Conservation (phyloP, 441 rosid genomes). For the Bocquillonia castaneifolia region DNA sequence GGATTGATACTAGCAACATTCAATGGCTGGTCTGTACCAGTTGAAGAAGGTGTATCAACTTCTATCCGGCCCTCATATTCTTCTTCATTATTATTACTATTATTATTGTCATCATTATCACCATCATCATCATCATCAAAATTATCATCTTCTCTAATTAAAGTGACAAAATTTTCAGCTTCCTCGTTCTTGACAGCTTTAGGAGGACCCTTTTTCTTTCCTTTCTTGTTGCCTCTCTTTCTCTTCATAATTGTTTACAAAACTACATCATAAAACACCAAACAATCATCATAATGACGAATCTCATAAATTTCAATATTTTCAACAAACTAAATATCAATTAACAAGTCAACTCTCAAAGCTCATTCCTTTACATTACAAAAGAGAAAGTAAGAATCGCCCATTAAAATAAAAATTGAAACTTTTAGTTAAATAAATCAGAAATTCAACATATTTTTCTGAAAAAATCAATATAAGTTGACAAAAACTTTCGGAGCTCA, state of each 20-base stretch:
- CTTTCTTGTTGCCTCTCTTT: conserved; percentile 77
- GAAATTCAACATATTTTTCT: too few species aligned
- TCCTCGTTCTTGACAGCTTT: conserved; percentile 34
- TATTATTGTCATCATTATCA: conserved; percentile 21
- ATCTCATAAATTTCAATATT: not conserved
- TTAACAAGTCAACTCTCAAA: not conserved
- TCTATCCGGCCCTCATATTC: conserved; percentile 59
- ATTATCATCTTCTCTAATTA: conserved; percentile 46
- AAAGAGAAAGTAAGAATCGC: not conserved
- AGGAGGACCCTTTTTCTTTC: conserved; percentile 39
- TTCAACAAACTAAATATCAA: not conserved
- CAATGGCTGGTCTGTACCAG: conserved; percentile 58
- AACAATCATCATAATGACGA: not conserved
- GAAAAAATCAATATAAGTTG: conserved; percentile 1
- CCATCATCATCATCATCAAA: conserved; percentile 31
- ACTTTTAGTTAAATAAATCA: not conserved
- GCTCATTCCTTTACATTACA: not conserved
- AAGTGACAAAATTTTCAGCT: conserved; percentile 28
- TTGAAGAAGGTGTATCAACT: conserved; percentile 68
- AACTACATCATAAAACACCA: not conserved
- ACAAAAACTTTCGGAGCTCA: not conserved
- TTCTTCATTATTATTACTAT: conserved; percentile 30
- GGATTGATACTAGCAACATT: conserved; percentile 47
- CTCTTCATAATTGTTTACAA: conserved; percentile 57
- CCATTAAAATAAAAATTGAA: not conserved